Conservation (phyloP, 768 basidiomycete genomes). For the Tylopilus cervinicoccineus region DNA sequence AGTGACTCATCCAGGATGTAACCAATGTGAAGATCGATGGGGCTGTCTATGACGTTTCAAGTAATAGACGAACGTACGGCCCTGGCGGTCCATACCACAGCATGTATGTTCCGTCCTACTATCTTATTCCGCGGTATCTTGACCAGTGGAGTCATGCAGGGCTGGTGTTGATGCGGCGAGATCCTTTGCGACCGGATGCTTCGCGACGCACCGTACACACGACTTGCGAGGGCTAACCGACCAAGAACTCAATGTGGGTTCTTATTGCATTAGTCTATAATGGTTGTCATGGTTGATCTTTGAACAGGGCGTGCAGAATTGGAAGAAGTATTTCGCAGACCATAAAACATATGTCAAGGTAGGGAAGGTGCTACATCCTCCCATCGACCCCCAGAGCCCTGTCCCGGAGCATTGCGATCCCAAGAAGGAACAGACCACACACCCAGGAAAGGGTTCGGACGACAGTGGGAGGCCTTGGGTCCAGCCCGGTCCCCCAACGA, state of each 20-base stretch:
- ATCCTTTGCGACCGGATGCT: conserved; percentile 92
- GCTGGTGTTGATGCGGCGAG: conserved; percentile 88
- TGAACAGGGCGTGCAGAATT: conserved; percentile 68
- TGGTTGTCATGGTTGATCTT: not conserved
- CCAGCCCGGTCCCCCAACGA: conserved; percentile 14
- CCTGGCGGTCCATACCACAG: conserved; percentile 82
- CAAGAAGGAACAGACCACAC: conserved; percentile 42
- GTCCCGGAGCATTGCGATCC: conserved; percentile 72
- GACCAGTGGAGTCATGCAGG: conserved; percentile 37
- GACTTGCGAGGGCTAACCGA: conserved; percentile 81
- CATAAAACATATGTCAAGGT: conserved; percentile 78
- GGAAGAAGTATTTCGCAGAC: conserved; percentile 86
- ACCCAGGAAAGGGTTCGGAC: conserved; percentile 29
- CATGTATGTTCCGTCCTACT: conserved; percentile 43
- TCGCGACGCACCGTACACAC: conserved; percentile 85
- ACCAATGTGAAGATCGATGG: conserved; percentile 68
- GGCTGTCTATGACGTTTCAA: conserved; percentile 90
- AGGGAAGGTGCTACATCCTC: conserved; percentile 69
- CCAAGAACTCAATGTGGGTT: conserved; percentile 63
- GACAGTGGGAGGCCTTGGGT: conserved; percentile 26
- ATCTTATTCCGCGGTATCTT: conserved; percentile 16
- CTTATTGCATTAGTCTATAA: not conserved
- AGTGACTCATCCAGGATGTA: conserved; percentile 4
- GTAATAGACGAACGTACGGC: conserved; percentile 72
- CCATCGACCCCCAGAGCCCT: conserved; percentile 74